phyloP scores from a whole-genome alignment of 441 rosid species.

The California macrophylla region DNA sequence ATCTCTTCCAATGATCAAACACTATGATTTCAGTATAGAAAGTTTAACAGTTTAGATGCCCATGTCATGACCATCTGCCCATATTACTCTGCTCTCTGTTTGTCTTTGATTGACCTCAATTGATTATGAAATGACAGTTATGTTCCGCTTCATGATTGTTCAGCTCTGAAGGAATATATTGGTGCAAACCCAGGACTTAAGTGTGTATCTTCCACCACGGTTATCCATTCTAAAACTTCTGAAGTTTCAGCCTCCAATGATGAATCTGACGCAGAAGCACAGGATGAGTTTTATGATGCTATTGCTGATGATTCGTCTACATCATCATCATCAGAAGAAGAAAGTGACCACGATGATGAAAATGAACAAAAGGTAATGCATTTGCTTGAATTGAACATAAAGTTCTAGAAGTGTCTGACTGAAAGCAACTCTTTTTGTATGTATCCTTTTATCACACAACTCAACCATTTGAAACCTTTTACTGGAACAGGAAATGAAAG shows the following conservation, averaged over 20 bases:
- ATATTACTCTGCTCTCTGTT: neutral
- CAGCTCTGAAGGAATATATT: slow-evolving; percentile 89
- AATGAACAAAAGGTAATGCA: slow-evolving; percentile 40
- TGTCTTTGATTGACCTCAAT: neutral
- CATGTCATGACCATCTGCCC: neutral
- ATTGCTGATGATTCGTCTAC: slow-evolving; percentile 53
- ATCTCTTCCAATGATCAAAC: neutral
- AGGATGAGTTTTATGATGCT: slow-evolving; percentile 95
- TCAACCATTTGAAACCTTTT: slow-evolving; percentile 23
- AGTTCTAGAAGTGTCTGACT: slow-evolving; percentile 2
- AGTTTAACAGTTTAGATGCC: neutral
- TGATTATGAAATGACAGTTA: slow-evolving; percentile 5
- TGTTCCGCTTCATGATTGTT: slow-evolving; percentile 21
- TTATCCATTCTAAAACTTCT: slow-evolving; percentile 46
- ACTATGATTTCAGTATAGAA: neutral
- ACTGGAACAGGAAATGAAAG: slow-evolving; percentile 44
- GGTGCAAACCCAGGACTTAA: slow-evolving; percentile 84
- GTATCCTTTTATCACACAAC: slow-evolving; percentile 8
- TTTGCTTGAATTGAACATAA: slow-evolving; percentile 14
- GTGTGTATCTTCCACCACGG: slow-evolving; percentile 39
- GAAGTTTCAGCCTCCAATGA: slow-evolving; percentile 34
- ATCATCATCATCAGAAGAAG: slow-evolving; percentile 58
- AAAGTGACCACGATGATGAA: slow-evolving; percentile 48
- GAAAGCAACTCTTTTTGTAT: neutral
- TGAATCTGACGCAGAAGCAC: slow-evolving; percentile 53